A percentile compares a stretch with the other conserved stretches of the same genome.
These are phyloP conservation scores for Penicillium argentinense DNA, from an alignment of 495 filamentous ascomycete genomes.

Conservation along the genomic window DNA sequence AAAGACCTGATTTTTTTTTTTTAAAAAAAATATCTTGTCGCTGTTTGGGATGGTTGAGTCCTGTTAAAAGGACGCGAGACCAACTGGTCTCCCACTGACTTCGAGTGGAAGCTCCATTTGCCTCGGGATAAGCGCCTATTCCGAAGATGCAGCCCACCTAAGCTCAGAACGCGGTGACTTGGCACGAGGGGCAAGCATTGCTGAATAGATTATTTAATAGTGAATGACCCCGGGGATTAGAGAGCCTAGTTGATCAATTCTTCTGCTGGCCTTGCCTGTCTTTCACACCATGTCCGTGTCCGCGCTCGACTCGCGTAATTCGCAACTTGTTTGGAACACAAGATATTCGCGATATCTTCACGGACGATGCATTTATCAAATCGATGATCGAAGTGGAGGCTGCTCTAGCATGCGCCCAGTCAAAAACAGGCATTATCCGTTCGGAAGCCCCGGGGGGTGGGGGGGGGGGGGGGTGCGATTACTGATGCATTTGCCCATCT, in stretches of 20 bases:
- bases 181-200: too few species aligned
- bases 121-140: conserved; percentile 3
- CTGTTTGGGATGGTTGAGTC: too few species aligned
- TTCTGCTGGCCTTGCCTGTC: not conserved
- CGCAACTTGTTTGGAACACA: conserved; percentile 21
- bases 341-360: conserved; percentile 19
- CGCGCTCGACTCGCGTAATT: conserved; percentile 16
- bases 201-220: not conserved
- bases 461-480: conserved; percentile 36
- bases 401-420: conserved; percentile 46
- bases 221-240: not conserved
- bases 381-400: conserved; percentile 29
- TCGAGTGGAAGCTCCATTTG: too few species aligned
- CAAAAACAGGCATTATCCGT: conserved; percentile 41
- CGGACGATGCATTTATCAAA: conserved; percentile 17
- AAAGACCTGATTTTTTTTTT: too few species aligned
- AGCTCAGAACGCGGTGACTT: not conserved
- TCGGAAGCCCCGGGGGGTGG: too few species aligned
- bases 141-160: not conserved
- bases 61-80: too few species aligned
- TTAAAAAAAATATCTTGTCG: too few species aligned
- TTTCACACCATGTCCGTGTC: conserved; percentile 1
- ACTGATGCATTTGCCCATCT: conserved; percentile 21
- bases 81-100: too few species aligned
- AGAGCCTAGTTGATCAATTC: not conserved